These are phyloP conservation scores for Thalassiosira mediterranea DNA, from an alignment of 352 stramenopile species.

Conservation along the genomic window DNA sequence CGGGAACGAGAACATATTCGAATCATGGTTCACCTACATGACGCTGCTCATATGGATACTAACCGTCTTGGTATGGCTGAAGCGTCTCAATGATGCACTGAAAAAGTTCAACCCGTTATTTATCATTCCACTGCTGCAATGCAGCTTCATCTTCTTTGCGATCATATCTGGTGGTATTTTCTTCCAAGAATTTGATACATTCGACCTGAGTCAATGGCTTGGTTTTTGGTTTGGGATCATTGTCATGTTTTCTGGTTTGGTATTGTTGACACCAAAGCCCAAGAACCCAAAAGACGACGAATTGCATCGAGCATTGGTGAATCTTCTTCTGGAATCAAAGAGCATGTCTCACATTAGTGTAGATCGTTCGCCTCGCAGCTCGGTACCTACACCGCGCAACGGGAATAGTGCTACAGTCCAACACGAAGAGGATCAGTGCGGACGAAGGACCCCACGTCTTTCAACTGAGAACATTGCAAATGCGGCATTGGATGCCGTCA, in stretches of 20 bases:
- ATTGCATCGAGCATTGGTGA: conserved; percentile 34
- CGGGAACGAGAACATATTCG: conserved; percentile 55
- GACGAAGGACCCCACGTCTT: conserved; percentile 1
- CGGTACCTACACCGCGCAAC: conserved; percentile 1
- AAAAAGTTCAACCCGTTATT: conserved; percentile 61
- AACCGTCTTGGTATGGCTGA: conserved; percentile 52
- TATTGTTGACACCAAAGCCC: conserved; percentile 51
- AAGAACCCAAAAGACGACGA: conserved; percentile 35
- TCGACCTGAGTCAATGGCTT: conserved; percentile 50
- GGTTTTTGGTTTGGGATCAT: conserved; percentile 60
- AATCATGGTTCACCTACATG: conserved; percentile 56
- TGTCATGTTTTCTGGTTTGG: conserved; percentile 60
- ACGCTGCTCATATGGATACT: conserved; percentile 58
- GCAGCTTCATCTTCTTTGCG: conserved; percentile 67
- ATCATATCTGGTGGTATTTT: conserved; percentile 68
- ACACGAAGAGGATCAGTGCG: conserved; percentile 6
- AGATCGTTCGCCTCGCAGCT: conserved; percentile 13
- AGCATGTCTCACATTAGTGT: not conserved
- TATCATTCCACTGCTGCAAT: conserved; percentile 69
- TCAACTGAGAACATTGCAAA: conserved; percentile 41
- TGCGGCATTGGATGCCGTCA: conserved; percentile 35
- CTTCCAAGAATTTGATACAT: conserved; percentile 59
- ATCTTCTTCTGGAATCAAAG: conserved; percentile 31
- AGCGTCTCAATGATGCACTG: conserved; percentile 54
- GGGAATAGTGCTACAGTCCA: too few relatives aligned